Evolutionary conservation across 345 rosid species (phyloP).

Genomic region (Populus tremula): DNA sequence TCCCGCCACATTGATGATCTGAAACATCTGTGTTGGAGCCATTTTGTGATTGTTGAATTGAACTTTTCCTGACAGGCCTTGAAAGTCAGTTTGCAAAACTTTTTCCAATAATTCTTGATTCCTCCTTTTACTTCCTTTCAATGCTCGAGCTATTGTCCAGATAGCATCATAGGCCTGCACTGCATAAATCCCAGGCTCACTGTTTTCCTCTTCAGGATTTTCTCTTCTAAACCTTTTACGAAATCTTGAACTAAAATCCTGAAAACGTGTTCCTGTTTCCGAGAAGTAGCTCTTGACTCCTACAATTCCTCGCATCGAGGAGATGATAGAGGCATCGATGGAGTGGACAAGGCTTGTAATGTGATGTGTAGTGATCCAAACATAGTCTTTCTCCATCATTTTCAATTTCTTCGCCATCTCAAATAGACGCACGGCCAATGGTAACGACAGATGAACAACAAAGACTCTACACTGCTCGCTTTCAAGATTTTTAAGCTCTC

Average conservation of each 20-base stretch:
- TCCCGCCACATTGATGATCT: slow-evolving; percentile 27
- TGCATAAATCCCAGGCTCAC: slow-evolving; percentile 25
- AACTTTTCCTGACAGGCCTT: slow-evolving; percentile 20
- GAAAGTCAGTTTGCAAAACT: slow-evolving; percentile 3
- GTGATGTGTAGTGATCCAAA: slow-evolving; percentile 35
- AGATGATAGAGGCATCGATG: slow-evolving; percentile 7
- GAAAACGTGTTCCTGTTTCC: background rate
- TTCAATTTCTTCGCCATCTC: slow-evolving; percentile 21
- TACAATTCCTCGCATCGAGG: slow-evolving; percentile 31
- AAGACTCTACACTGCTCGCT: slow-evolving; percentile 27
- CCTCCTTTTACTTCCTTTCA: background rate
- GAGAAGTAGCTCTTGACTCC: slow-evolving; percentile 22
- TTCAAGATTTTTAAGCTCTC: slow-evolving; percentile 2
- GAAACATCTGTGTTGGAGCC: background rate
- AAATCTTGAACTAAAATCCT: slow-evolving; percentile 15
- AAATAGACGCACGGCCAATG: slow-evolving; percentile 15
- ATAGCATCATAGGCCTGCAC: slow-evolving; percentile 27
- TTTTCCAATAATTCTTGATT: background rate
- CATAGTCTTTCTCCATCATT: slow-evolving; percentile 34
- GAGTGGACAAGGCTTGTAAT: slow-evolving; percentile 23
- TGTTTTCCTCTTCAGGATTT: slow-evolving; percentile 16
- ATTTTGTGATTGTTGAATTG: slow-evolving; percentile 12
- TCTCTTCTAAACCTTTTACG: slow-evolving; percentile 5
- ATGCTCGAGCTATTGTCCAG: slow-evolving; percentile 12
- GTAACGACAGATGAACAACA: slow-evolving; percentile 25